Conservation (phyloP, 768 basidiomycete species). For the Agrocybe pediades region DNA sequence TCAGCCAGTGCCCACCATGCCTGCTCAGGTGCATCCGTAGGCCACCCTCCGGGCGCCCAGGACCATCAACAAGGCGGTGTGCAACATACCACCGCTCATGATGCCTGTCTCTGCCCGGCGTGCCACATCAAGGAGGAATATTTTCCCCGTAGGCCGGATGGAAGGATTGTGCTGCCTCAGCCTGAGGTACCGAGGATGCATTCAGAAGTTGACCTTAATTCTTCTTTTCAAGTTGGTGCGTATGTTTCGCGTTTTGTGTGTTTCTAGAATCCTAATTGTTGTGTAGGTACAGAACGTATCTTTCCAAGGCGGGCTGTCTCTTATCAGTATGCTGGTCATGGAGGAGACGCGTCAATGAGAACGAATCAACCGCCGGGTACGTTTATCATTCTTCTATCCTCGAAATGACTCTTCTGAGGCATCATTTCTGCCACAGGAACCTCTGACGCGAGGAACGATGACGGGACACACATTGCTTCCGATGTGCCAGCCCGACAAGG, state of each 20-base stretch:
- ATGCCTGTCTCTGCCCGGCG: slow-evolving; percentile 19
- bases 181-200: slow-evolving; percentile 1
- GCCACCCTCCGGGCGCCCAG: not conserved
- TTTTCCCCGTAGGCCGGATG: slow-evolving; percentile 27
- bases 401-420: not conserved
- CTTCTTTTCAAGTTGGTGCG: not conserved
- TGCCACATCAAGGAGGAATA: slow-evolving; percentile 21
- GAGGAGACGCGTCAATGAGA: slow-evolving; percentile 13
- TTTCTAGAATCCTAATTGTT: not conserved
- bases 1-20: slow-evolving; percentile 5
- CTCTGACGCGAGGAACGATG: not conserved
- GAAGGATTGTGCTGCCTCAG: slow-evolving; percentile 25
- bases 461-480: no score
- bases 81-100: slow-evolving; percentile 8
- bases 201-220: not conserved
- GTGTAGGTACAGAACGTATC: not conserved
- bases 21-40: slow-evolving; percentile 1
- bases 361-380: slow-evolving; percentile 13
- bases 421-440: not conserved
- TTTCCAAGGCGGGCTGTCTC: not conserved
- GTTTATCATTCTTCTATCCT: not conserved
- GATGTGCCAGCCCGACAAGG: no score
- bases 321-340: slow-evolving; percentile 7
- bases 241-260: not conserved
- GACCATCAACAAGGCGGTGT: slow-evolving; percentile 1